phyloP scores from a whole-genome alignment of 2,329 filamentous ascomycete genomes.

The Colletotrichum navitas region DNA sequence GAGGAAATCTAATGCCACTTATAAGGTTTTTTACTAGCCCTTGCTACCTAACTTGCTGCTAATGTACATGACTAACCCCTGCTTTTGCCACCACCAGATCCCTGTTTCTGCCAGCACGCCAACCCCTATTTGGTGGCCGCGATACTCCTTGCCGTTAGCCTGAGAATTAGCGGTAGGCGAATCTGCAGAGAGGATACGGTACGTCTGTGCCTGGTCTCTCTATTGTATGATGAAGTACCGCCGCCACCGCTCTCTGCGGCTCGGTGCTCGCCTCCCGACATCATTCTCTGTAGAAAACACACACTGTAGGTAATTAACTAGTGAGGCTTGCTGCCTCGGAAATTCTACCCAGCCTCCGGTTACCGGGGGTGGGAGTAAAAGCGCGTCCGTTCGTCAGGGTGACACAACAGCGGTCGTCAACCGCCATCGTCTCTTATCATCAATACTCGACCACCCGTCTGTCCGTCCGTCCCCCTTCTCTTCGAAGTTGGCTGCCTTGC shows the following conservation, averaged over 20 bases:
- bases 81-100: too few relatives aligned
- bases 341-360: conserved; percentile 12
- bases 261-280: conserved; percentile 28
- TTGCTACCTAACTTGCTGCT: too few relatives aligned
- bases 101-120: too few relatives aligned
- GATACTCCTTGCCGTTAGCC: too few relatives aligned
- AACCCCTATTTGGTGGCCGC: too few relatives aligned
- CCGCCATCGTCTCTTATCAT: conserved; percentile 20
- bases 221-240: not conserved
- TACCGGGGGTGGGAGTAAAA: not conserved
- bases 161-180: too few relatives aligned
- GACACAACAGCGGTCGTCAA: conserved; percentile 24
- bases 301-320: not conserved
- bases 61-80: too few relatives aligned
- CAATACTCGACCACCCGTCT: not conserved
- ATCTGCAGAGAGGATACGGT: too few relatives aligned
- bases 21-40: too few relatives aligned
- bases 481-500: not conserved
- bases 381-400: conserved; percentile 30
- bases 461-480: not conserved
- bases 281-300: conserved; percentile 10
- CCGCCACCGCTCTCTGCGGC: conserved; percentile 10
- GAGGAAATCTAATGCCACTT: too few relatives aligned
- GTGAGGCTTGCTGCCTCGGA: conserved; percentile 21
- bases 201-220: conserved; percentile 9